A percentile compares a stretch with the other conserved stretches of the same genome.
Evolutionary conservation across 164 flowering plant species (phyloP).

Genomic region (Santalum album): DNA sequence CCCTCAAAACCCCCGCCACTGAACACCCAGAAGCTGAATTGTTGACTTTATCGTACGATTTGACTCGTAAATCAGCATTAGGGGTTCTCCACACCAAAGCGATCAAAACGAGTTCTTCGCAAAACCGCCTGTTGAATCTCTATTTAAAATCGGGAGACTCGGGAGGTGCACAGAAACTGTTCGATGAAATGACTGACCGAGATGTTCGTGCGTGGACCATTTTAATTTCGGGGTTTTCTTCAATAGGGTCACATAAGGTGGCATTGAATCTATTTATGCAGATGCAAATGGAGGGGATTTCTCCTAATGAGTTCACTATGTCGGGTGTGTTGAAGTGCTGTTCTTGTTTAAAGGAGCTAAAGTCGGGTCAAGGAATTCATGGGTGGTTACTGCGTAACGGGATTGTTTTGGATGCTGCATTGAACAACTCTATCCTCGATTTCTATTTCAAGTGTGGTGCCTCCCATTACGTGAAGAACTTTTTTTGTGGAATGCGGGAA

Average conservation of each 20-base stretch:
- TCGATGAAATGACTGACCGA: constrained; percentile 44
- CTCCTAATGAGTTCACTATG: constrained; percentile 49
- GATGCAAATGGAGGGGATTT: constrained; percentile 35
- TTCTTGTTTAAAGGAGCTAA: constrained; percentile 21
- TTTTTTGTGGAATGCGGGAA: constrained; percentile 37
- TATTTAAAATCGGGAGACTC: constrained; percentile 26
- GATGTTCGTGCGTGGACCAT: constrained; percentile 63
- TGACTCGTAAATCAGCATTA: background rate
- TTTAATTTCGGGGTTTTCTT: constrained; percentile 43
- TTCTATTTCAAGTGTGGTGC: constrained; percentile 45
- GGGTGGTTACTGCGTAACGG: constrained; percentile 52
- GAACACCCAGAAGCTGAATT: too few relatives aligned
- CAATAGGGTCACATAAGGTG: constrained; percentile 13
- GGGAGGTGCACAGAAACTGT: constrained; percentile 40
- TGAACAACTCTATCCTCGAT: constrained; percentile 50
- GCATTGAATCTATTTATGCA: constrained; percentile 32
- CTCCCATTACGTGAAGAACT: constrained; percentile 26
- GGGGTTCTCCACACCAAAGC: constrained; percentile 29
- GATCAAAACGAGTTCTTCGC: constrained; percentile 27
- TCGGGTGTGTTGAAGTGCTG: constrained; percentile 54
- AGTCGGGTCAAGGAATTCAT: constrained; percentile 43
- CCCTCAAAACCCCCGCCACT: too few relatives aligned
- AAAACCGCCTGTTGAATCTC: constrained; percentile 22
- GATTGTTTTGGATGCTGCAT: constrained; percentile 33
- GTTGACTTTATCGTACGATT: too few relatives aligned